Evolutionary conservation across 2,329 filamentous ascomycete genomes (phyloP).

Genomic region (Phialocephala sp.): DNA sequence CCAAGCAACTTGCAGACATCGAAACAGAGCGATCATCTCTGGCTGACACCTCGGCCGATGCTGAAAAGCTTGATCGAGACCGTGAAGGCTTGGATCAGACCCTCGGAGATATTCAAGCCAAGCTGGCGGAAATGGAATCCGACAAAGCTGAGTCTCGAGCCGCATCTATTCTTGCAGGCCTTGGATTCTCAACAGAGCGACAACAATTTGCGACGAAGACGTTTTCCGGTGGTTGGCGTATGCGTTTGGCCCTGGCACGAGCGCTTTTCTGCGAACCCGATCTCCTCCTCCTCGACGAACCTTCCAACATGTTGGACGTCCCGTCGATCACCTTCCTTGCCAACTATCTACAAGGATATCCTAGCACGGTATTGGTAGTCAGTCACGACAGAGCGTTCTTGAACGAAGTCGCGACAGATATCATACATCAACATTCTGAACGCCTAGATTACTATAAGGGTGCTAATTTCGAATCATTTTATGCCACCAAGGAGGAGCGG

Average conservation of each 20-base stretch:
- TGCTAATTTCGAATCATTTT: conserved; percentile 96
- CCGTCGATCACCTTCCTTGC: conserved; percentile 99
- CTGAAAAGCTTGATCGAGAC: conserved; percentile 81
- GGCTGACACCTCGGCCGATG: conserved; percentile 92
- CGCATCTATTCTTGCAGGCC: conserved; percentile 93
- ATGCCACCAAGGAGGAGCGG: conserved; percentile 94
- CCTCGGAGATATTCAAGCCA: conserved; percentile 86
- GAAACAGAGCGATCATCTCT: conserved; percentile 78
- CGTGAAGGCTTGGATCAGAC: conserved; percentile 90
- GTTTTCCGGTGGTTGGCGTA: conserved; percentile 99
- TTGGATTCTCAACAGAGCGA: conserved; percentile 92
- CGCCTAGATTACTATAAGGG: conserved; percentile 98
- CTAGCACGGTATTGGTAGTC: conserved; percentile 93
- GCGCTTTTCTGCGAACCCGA: conserved; percentile 98
- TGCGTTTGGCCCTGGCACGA: conserved; percentile 92
- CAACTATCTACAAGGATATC: conserved; percentile 92
- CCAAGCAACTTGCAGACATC: conserved; percentile 73
- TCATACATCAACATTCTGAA: conserved; percentile 97
- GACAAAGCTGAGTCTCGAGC: conserved; percentile 97
- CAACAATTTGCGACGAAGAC: conserved; percentile 95
- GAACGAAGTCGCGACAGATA: conserved; percentile 98
- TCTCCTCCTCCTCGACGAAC: conserved; percentile 94
- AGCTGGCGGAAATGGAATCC: conserved; percentile 97
- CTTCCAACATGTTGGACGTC: conserved; percentile 99
- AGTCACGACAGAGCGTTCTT: conserved; percentile 99